Evolutionary conservation across 2,329 filamentous ascomycete genomes (phyloP), one percentile per base, ranked within the genome.

Genomic region (Hysterium pulicare): DNA sequence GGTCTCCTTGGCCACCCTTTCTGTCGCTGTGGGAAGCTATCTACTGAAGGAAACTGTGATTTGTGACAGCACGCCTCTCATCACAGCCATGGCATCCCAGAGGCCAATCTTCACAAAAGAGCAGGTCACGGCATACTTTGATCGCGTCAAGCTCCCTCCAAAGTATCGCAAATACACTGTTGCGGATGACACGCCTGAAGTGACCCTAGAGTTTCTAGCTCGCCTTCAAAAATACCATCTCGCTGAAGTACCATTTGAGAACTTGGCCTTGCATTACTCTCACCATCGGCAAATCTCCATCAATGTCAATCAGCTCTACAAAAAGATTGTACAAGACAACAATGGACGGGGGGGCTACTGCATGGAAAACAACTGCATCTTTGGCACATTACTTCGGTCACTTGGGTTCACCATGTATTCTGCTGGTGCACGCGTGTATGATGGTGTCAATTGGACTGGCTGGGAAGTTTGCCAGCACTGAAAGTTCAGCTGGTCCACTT

Each of bases 321-420:
- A 71, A 32, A 82, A 82, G 54, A 68, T 82, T 24, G 71, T 76
- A 1, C n/a, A n/a, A n/a, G 66, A 67, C 34, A 60, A 72, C 30
- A 64, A 64, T 35, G 68, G 69, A 4, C 59, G 76, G 23, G 78
- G 79, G 20, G 79, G 79, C 1, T 81, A 81, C 46, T 82, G 79
- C 55, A 80, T 82, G 76, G 78, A 82, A 58, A 78, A 74, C 48
- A 80, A 79, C 34, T 60, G 64, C 3, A 61, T 82, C 23, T 75
- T 82, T 45, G 71, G 69, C 5, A 71, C 69, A 3, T 62, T 81
- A 10, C 54, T 82, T 34, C 65, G 70, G 32, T 74, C 70, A 1
- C 53, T 82, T 26, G 78, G 77, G 0, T 82, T 73, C 49, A 59
- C 58, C 17, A 45, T 73, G 13, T 67, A 65, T 34, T 64, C 65